Base-by-base conservation (phyloP, 139 green algal species). In the Marvania coccoides region DNA sequence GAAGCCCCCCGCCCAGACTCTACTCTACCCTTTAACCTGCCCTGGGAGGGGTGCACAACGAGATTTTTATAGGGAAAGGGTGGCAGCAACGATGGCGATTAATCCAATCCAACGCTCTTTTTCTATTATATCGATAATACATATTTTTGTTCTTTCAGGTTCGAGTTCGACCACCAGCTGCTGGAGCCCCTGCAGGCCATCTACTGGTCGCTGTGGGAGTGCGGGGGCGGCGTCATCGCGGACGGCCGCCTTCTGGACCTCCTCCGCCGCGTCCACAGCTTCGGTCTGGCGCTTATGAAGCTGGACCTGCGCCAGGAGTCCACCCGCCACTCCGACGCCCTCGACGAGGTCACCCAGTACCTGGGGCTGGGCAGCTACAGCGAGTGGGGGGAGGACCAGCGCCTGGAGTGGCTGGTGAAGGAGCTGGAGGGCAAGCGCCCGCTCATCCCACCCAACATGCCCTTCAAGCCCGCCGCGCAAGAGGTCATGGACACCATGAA, bases 221-320 rank as follows among this genome's bases (percentile, higher is more conserved):
- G 81, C 63, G 88, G 89, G 9, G 83, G 85, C 70, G 84, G 86
- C 33, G 74, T 88, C 36, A 83, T 98, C 19, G 93, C 93, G 3
- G 88, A 98, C 54, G 90, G 89, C 6, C 80, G 81, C 12, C 78
- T 98, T 69, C 84, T 96, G 69, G 93, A 98, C 78, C 72, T 95
- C 31, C 81, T 98, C 56, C 82, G 92, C 51, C 83, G 90, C 42
- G 65, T 93, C 9, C 87, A 93, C 71, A 81, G 64, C 70, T 97
- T 97, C 78, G 93, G 93, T 33, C 71, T 97, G 67, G 71, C 38
- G 47, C 82, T 98, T 26, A 87, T 97, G 69, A 96, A 95, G 84
- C 81, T 98, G 66, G 93, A 98, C 74, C 80, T 98, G 54, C 80
- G 93, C 8, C 93, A 98, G 82, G 90, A 97, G 75, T 74, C 42